phyloP scores from a whole-genome alignment of 2,329 filamentous ascomycete species.

The Fusarium anguioides region DNA sequence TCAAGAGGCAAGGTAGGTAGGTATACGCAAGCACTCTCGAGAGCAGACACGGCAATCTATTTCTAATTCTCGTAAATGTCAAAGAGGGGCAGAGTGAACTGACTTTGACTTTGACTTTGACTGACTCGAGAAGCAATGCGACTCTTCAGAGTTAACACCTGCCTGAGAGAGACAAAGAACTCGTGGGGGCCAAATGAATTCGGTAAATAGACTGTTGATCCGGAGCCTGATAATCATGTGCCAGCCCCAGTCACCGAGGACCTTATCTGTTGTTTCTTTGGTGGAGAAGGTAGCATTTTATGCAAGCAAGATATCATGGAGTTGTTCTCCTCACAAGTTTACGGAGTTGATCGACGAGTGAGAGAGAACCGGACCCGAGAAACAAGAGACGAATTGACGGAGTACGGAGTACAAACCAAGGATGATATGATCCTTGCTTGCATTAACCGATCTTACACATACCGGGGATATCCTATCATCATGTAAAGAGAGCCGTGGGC shows the following conservation, averaged over 20 bases:
- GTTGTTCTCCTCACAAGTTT: neutral
- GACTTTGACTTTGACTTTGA: neutral
- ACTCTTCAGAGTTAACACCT: neutral
- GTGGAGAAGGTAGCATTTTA: neutral
- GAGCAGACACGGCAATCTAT: too few relatives aligned
- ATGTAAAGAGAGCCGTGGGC: neutral
- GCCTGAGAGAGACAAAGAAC: neutral
- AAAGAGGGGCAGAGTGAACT: neutral
- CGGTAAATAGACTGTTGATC: constrained; percentile 11
- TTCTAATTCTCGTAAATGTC: neutral
- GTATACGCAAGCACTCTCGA: neutral
- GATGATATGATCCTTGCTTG: constrained; percentile 6
- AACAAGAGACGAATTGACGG: neutral
- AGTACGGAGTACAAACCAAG: neutral
- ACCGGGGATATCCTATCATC: neutral
- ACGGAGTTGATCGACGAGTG: constrained; percentile 4
- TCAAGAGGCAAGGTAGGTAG: neutral
- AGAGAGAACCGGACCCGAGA: neutral
- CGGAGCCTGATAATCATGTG: neutral
- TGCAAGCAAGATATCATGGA: constrained; percentile 4
- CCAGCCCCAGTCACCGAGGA: neutral
- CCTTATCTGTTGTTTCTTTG: neutral
- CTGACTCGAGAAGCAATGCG: neutral
- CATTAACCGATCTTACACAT: constrained; percentile 21
- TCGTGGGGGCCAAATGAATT: constrained; percentile 12